Evolutionary conservation across 306 rosid species (phyloP), one percentile per base, ranked within the genome.

Genomic region (Parietaria judaica): DNA sequence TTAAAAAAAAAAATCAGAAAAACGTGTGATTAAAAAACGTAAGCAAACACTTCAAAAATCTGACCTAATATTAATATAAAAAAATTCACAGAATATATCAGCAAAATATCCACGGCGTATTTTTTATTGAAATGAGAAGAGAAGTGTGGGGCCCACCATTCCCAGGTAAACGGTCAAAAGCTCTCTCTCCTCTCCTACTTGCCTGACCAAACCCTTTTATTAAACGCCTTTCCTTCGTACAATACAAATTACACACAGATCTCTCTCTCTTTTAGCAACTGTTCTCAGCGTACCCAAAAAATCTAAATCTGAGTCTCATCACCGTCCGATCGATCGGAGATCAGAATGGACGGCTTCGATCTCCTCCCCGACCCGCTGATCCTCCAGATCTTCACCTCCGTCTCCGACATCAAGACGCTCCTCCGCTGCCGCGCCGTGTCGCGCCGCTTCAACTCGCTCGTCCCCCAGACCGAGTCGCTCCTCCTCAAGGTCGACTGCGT

Each of bases 401-500:
- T 82, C 60, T 75, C 73, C 60, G 84, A 78, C 46, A 57, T 73
- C 79, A 76, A 75, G 43, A 61, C 84, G 13, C 64, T 78, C 49
- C 65, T 70, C 55, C 87, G 70, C 10, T 78, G 83, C 73, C 72
- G 72, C 47, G 66, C 77, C 50, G 73, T 78, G 3, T 78, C 75
- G 6, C 76, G 68, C 49, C 79, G 78, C 14, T 78, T 81, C 74
- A 66, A 78, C 75, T 72, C 75, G 6, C 77, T 81, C 61, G 81
- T 75, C 51, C 83, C 84, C 13, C 70, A 75, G 48, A 54, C 69
- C 11, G 79, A 81, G 6, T 78, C 79, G 4, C 71, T 78, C 7
- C 46, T 61, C 14, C 64, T 78, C 39, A 78, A 48, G 60, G 75
- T 81, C 60, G 83, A 81, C 63, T 58, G 79, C 23, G 75, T 81